Base-by-base conservation (phyloP, 164 flowering plant species). In the Vitis rotundifolia region DNA sequence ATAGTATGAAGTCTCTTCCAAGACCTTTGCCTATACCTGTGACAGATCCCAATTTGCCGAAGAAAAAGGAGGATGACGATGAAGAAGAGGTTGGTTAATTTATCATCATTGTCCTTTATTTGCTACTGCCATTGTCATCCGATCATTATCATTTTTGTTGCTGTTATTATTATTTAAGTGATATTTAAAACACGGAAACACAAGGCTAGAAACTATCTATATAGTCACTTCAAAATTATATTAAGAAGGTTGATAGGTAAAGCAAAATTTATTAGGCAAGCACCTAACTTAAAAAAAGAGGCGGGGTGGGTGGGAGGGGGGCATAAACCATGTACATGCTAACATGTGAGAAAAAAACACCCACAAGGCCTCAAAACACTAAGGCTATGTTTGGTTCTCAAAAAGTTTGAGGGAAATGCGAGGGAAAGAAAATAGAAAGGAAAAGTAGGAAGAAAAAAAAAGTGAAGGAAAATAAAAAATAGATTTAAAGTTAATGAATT, bases 1-100 rank as follows among this genome's bases (percentile, higher is more conserved):
- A 85, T 52, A 60, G 76, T 52, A 61, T 76, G 52, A 84, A 77
- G 76, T 69, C 76, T 67, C 94, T 91, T 73, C 96, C 98, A 50
- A 85, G 83, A 73, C 97, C 97, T 63, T 76, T 83, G 74, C 92
- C 93, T 66, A 37, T 73, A 19, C 59, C 83, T 16, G 48, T 75
- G 53, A 63, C 61, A 66, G 82, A 72, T 49, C 61, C 55, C 14
- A 55, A 48, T n/a, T 52, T 70, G n/a, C 68, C 75, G 16, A 78
- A 71, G 55, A 77, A 78, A 68, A 72, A n/a, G 64, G 84, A 78
- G 59, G 79, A 37, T 68, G 84, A 74, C 59, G 82, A 81, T 56
- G 85, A 82, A 66, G 84, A 81, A 58, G 87, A 83, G 92, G 92
- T 91, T 66, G 26, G 80, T 71, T 74, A 19, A 52, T 66, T 47